phyloP scores from a whole-genome alignment of 2,329 filamentous ascomycete genomes.

The Phaeosphaeriaceae sp. region DNA sequence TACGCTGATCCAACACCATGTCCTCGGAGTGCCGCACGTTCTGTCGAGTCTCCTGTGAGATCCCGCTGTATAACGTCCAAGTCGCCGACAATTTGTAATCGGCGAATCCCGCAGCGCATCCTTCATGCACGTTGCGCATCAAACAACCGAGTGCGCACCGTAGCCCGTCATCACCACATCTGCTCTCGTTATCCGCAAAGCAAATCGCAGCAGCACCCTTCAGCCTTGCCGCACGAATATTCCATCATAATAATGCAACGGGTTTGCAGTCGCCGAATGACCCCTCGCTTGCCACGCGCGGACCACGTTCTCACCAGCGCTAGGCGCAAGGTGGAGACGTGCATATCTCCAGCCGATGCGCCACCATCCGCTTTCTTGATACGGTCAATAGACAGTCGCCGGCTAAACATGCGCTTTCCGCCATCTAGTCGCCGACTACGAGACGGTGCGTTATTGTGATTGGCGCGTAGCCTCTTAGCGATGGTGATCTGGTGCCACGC shows the following conservation, averaged over 20 bases:
- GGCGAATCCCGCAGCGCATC: not conserved
- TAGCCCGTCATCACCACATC: not conserved
- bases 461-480: slow-evolving; percentile 13
- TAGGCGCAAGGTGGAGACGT: slow-evolving; percentile 13
- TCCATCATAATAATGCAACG: not conserved
- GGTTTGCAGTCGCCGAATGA: slow-evolving; percentile 13
- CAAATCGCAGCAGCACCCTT: not conserved
- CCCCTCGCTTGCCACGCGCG: slow-evolving; percentile 20
- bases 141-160: not conserved
- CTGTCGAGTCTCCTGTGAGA: not conserved
- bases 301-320: slow-evolving; percentile 19
- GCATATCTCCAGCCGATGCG: slow-evolving; percentile 17
- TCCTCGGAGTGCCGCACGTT: not conserved
- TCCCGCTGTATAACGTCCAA: not conserved
- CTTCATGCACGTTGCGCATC: not conserved
- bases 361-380: slow-evolving; percentile 15
- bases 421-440: slow-evolving; percentile 28
- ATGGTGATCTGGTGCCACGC: slow-evolving; percentile 12
- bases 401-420: slow-evolving; percentile 19
- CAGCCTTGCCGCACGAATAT: slow-evolving; percentile 11
- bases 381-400: slow-evolving; percentile 2
- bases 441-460: slow-evolving; percentile 13
- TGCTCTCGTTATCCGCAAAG: not conserved
- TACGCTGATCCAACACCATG: slow-evolving; percentile 1
- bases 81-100: slow-evolving; percentile 1